Conservation (phyloP, 208 protist species). For the Trypanosoma mega region DNA sequence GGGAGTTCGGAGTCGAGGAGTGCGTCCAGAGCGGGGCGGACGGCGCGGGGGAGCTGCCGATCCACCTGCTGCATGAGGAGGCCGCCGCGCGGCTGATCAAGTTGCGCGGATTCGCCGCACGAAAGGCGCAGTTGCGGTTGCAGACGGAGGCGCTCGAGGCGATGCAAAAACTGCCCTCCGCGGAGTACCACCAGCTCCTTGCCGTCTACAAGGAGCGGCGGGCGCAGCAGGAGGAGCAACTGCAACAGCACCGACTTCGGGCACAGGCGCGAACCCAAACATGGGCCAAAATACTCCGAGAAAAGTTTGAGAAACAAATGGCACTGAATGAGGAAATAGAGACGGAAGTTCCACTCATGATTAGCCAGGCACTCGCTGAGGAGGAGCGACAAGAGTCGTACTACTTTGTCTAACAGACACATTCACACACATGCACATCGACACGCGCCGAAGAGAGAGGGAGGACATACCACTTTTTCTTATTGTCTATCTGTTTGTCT, state of each 20-base stretch:
- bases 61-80: slow-evolving; percentile 46
- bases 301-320: slow-evolving; percentile 56
- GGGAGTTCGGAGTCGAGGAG: slow-evolving; percentile 46
- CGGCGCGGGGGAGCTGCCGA: slow-evolving; percentile 32
- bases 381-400: slow-evolving; percentile 41
- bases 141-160: slow-evolving; percentile 81
- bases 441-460: not conserved
- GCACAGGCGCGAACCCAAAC: slow-evolving; percentile 38
- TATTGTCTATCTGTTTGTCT: not conserved
- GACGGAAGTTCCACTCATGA: slow-evolving; percentile 60
- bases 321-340: slow-evolving; percentile 66
- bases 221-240: slow-evolving; percentile 42
- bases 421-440: not conserved
- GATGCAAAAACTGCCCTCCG: slow-evolving; percentile 30
- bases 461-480: too few species aligned
- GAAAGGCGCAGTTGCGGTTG: slow-evolving; percentile 60
- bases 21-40: not conserved
- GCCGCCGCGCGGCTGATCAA: slow-evolving; percentile 50
- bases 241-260: slow-evolving; percentile 36
- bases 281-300: slow-evolving; percentile 52
- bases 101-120: slow-evolving; percentile 31
- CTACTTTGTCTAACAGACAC: slow-evolving; percentile 12
- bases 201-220: slow-evolving; percentile 34
- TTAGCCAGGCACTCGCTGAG: slow-evolving; percentile 78
- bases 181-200: slow-evolving; percentile 52